Base-by-base conservation (phyloP, 768 basidiomycete genomes). In the Leccinum subtestaceum region DNA sequence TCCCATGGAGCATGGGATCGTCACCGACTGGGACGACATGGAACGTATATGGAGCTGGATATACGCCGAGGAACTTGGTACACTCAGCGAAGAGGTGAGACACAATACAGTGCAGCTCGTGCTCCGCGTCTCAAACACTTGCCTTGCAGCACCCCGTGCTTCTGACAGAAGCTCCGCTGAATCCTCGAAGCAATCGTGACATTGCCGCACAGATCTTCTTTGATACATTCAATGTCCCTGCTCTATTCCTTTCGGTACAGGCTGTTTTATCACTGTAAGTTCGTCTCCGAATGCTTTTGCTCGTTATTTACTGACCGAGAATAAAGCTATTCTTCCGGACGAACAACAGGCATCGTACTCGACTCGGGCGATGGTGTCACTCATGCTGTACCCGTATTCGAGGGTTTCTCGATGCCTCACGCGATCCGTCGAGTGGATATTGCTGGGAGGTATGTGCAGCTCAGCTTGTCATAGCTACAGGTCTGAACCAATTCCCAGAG, bases 21-120 rank as follows among this genome's bases (percentile, higher is more conserved):
- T 99, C 9, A 96, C 92, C 38, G 93, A 99, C 78, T 99, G 97
- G 96, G 97, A 99, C 71, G 97, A 99, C 71, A 99, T 99, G 97
- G 97, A 99, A 74, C 86, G 92, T 60, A 98, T 99, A 82, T 99
- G 97, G 97, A 90, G 83, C 64, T 95, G 93, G 89, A 91, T 98
- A 50, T 99, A 98, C 71, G 88, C 91, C 21, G 95, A 98, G 71
- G 96, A 97, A 70, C 79, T 98, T 48, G 91, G 93, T 21, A 97
- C 95, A 5, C 78, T 98, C 65, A 95, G 93, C 70, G 97, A 98
- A 80, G 96, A 98, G 86, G 96, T 96, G 62, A 59, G 79, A 66
- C 36, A 12, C 32, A 25, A 32, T 25, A 49, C 47, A 8, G n/a
- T 25, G 11, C 50, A 5, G 25, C 48, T 13, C 47, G 12, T 4